Evolutionary conservation across 345 rosid species (phyloP), one percentile per base, ranked within the genome.

Genomic region (Laguncularia racemosa): DNA sequence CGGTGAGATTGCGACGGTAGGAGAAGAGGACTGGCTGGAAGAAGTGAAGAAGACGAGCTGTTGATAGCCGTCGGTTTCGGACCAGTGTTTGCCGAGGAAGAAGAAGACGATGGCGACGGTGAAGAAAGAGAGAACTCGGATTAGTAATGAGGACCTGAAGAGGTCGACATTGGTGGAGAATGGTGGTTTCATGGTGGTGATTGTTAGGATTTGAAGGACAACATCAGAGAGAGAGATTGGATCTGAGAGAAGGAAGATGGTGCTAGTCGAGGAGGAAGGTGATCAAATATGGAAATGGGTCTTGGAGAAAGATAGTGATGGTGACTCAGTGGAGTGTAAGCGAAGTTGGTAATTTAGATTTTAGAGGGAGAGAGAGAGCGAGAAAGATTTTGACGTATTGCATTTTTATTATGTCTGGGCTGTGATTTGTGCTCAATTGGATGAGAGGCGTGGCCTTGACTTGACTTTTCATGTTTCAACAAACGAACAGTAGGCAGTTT

Each of bases 61-160:
- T 33, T 72, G 86, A 65, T 71, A 68, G 46, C 76, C 84, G 26
- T 73, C 79, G 55, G 95, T 82, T 90, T 74, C 79, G 57, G 95
- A 85, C 90, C 87, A 93, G 74, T 84, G 86, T 68, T 82, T 85
- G 52, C 97, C 99, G 53, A 87, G 48, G 85, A 82, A 88, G 76
- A 93, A 93, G 77, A 81, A 93, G 45, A 79, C 67, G 55, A 78
- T 56, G 54, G 96, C 68, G 71, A 93, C 55, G 55, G 81, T 71
- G 52, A 73, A 3, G 51, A 85, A 74, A 44, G 80, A 79, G 19
- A 75, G 54, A 78, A 83, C 48, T 67, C 77, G 82, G 55, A 86
- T 16, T 23, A 65, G 53, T n/a, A 51, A 47, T 20, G 73, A 73
- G 40, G 62, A 70, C 61, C 72, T 75, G 62, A 89, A 50, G 48